Conservation (phyloP, 805 yeast species). For the Yarrowia sp. region DNA sequence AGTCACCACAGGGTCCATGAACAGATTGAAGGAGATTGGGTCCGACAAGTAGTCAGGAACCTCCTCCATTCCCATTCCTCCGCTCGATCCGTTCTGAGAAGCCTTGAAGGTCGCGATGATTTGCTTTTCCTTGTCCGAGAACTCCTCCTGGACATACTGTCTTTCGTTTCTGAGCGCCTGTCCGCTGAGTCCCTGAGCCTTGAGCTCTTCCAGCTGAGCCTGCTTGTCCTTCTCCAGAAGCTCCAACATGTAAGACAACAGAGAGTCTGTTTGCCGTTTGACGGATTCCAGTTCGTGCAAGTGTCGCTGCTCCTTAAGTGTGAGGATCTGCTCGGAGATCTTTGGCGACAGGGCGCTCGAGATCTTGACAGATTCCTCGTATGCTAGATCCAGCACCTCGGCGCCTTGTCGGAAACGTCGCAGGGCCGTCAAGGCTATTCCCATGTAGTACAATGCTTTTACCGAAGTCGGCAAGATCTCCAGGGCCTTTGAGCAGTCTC, state of each 20-base stretch:
- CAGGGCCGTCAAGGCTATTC: slow-evolving; percentile 1
- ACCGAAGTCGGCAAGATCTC: neutral
- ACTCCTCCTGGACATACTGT: neutral
- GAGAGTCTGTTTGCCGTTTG: neutral
- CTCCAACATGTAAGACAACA: neutral
- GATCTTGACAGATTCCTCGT: slow-evolving; percentile 1
- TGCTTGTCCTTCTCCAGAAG: neutral
- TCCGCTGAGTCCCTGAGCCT: neutral
- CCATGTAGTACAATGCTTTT: slow-evolving; percentile 7
- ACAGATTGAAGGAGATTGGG: slow-evolving; percentile 45
- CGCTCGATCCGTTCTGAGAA: neutral
- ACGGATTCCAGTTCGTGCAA: neutral
- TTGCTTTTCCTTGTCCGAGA: neutral
- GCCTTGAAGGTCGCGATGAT: neutral
- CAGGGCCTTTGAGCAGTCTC: slow-evolving; percentile 16
- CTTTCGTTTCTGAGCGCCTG: neutral
- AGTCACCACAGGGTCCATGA: slow-evolving; percentile 47
- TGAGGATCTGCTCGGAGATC: slow-evolving; percentile 9
- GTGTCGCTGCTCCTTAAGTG: slow-evolving; percentile 2
- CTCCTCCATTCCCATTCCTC: slow-evolving; percentile 29
- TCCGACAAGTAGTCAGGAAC: slow-evolving; percentile 44
- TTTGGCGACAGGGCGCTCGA: slow-evolving; percentile 14
- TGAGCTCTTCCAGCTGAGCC: neutral
- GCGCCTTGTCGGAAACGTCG: slow-evolving; percentile 6
- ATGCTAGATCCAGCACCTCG: slow-evolving; percentile 2